These are phyloP conservation scores for Ceratocystis colombiana DNA, from an alignment of 2,329 filamentous ascomycete species.

Conservation along the genomic window DNA sequence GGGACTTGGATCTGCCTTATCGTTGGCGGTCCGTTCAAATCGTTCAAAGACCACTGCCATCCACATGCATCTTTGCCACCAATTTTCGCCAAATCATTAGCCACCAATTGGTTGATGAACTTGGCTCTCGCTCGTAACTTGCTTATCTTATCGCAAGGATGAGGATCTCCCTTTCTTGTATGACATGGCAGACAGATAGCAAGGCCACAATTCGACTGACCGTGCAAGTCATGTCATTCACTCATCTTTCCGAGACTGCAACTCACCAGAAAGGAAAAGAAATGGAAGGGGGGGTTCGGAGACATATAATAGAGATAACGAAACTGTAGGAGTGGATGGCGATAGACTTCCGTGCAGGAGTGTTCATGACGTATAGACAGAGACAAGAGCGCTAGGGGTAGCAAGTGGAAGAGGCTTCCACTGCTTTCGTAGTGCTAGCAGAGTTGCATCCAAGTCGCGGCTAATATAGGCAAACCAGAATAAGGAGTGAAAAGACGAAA, in stretches of 20 bases:
- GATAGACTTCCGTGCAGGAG: not conserved
- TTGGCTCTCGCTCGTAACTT: not conserved
- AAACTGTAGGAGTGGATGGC: not conserved
- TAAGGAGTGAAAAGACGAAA: not conserved
- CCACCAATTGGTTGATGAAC: not conserved
- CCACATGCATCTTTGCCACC: not conserved
- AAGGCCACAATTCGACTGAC: not conserved
- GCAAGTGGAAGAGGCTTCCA: not conserved
- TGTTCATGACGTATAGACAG: not conserved
- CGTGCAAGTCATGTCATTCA: not conserved
- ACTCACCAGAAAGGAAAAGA: not conserved
- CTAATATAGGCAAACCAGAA: not conserved
- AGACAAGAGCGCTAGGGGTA: not conserved
- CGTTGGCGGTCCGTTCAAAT: not conserved
- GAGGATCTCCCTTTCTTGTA: no score
- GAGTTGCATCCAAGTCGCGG: not conserved
- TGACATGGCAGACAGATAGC: not conserved
- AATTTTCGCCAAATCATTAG: conserved; percentile 1
- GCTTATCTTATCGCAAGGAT: not conserved
- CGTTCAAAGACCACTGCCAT: not conserved
- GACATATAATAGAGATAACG: not conserved
- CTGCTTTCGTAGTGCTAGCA: not conserved
- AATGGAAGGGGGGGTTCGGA: no score
- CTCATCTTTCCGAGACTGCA: no score
- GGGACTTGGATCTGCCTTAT: not conserved